These are phyloP conservation scores for Musa itinerans DNA, from an alignment of 176 grass and related monocot genomes.

Conservation along the genomic window DNA sequence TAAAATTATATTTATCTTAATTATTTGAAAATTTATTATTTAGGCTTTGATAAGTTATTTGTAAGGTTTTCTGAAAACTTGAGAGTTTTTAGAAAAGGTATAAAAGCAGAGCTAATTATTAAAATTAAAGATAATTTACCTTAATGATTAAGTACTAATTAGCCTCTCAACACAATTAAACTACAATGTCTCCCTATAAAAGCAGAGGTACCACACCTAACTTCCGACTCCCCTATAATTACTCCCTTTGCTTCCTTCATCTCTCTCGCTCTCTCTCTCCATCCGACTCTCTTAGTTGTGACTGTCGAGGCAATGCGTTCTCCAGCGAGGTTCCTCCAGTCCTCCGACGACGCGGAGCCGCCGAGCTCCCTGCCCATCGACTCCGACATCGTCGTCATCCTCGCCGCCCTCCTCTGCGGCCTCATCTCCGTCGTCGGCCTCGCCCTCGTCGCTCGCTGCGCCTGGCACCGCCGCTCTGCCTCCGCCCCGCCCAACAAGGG, in stretches of 20 bases:
- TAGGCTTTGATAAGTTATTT: too few relatives aligned
- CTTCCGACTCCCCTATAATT: neutral
- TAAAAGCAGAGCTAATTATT: too few relatives aligned
- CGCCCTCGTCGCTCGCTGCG: slow-evolving; percentile 49
- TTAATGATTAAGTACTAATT: too few relatives aligned
- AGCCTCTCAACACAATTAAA: neutral
- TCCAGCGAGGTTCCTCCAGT: slow-evolving; percentile 4
- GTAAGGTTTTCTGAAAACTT: too few relatives aligned
- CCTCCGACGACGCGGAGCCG: neutral
- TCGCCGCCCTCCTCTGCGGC: slow-evolving; percentile 54
- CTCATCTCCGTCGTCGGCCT: slow-evolving; percentile 64
- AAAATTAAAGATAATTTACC: too few relatives aligned
- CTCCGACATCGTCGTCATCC: slow-evolving; percentile 55
- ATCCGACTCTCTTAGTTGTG: neutral
- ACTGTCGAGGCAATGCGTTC: slow-evolving; percentile 3
- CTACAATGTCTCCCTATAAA: neutral
- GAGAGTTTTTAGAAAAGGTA: too few relatives aligned
- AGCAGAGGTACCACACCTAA: neutral
- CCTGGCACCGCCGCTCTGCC: slow-evolving; percentile 30
- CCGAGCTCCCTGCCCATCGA: slow-evolving; percentile 7
- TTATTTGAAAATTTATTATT: too few relatives aligned
- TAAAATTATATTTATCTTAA: too few relatives aligned
- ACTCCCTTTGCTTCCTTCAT: neutral
- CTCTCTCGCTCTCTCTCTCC: neutral
- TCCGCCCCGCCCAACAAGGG: slow-evolving; percentile 23